These are phyloP conservation scores for Mortierella sp. DNA, from an alignment of 371 early-diverging fungal species.

Conservation along the genomic window DNA sequence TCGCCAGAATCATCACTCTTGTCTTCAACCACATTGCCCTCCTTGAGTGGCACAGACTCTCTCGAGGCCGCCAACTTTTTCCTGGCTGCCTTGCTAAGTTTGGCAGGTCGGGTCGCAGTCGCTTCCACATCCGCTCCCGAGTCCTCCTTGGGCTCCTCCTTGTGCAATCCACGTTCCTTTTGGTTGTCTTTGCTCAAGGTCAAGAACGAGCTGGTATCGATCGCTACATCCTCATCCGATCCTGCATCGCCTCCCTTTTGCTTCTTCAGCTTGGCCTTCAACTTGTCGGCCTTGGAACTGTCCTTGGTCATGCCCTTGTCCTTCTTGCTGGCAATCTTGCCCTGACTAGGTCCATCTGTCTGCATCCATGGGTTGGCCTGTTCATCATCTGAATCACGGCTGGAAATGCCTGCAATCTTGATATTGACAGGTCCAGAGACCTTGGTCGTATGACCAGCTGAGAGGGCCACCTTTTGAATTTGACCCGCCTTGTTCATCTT, in stretches of 20 bases:
- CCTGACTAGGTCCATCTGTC: slow-evolving; percentile 56
- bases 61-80: slow-evolving; percentile 10
- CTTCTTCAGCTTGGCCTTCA: slow-evolving; percentile 66
- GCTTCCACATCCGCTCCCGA: background rate
- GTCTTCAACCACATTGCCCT: slow-evolving; percentile 6
- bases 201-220: slow-evolving; percentile 64
- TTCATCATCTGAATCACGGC: slow-evolving; percentile 29
- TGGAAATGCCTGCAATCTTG: slow-evolving; percentile 32
- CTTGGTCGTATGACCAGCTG: slow-evolving; percentile 66
- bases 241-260: slow-evolving; percentile 54
- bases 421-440: slow-evolving; percentile 64
- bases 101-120: background rate
- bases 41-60: slow-evolving; percentile 18
- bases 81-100: background rate
- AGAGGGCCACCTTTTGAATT: slow-evolving; percentile 67
- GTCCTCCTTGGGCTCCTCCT: slow-evolving; percentile 5
- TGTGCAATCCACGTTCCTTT: slow-evolving; percentile 34
- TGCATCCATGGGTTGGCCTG: slow-evolving; percentile 75
- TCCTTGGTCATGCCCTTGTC: slow-evolving; percentile 63
- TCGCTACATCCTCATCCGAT: slow-evolving; percentile 65
- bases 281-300: slow-evolving; percentile 66
- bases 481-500: slow-evolving; percentile 69
- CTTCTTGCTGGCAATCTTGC: slow-evolving; percentile 64
- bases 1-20: slow-evolving; percentile 42
- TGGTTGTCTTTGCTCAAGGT: slow-evolving; percentile 53